Conservation (phyloP, 2,329 filamentous ascomycete species). For the Claviceps sp. region DNA sequence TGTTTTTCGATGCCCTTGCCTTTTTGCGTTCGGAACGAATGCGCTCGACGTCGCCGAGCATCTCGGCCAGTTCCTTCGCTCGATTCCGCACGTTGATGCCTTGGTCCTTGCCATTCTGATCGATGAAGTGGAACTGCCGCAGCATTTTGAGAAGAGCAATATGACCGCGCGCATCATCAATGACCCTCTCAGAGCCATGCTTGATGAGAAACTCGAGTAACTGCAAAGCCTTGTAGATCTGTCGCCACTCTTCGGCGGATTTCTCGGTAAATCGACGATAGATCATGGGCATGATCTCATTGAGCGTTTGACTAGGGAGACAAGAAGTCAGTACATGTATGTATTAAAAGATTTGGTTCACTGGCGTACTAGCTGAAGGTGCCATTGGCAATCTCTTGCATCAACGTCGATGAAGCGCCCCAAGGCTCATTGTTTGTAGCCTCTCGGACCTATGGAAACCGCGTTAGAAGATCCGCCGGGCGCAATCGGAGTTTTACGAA, state of each 20-base stretch:
- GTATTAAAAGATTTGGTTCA: slow-evolving; percentile 8
- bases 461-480: slow-evolving; percentile 5
- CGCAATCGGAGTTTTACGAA: slow-evolving; percentile 5
- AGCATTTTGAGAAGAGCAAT: slow-evolving; percentile 96
- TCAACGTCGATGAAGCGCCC: slow-evolving; percentile 70
- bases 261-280: slow-evolving; percentile 99
- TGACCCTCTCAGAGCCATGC: slow-evolving; percentile 92
- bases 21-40: slow-evolving; percentile 81
- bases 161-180: slow-evolving; percentile 92
- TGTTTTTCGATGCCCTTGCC: slow-evolving; percentile 76
- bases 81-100: slow-evolving; percentile 95
- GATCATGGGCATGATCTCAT: slow-evolving; percentile 99
- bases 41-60: slow-evolving; percentile 82
- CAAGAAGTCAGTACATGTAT: background rate
- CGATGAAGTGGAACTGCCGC: slow-evolving; percentile 93
- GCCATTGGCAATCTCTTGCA: slow-evolving; percentile 97
- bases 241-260: slow-evolving; percentile 93
- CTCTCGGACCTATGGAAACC: slow-evolving; percentile 61
- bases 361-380: slow-evolving; percentile 87
- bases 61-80: slow-evolving; percentile 86
- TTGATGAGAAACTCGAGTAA: slow-evolving; percentile 95
- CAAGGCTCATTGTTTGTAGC: slow-evolving; percentile 98
- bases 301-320: slow-evolving; percentile 66
- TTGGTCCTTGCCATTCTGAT: slow-evolving; percentile 94
- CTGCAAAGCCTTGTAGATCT: slow-evolving; percentile 98